Evolutionary conservation across 2,329 filamentous ascomycete species (phyloP).

Genomic region (Verticillium zaregamsianum): DNA sequence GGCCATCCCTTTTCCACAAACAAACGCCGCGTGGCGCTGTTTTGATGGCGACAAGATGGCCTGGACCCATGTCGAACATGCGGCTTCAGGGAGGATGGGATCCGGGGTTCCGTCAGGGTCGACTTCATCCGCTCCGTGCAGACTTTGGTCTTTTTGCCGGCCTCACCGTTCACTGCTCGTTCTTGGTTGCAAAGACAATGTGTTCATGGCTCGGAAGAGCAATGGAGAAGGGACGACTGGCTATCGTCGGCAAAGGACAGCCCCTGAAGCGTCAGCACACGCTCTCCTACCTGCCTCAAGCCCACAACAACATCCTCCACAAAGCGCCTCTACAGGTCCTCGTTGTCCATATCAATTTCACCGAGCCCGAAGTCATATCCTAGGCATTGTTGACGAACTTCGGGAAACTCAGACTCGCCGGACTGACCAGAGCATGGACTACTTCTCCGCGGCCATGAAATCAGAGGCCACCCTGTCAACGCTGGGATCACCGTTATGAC

Average conservation of each 20-base stretch:
- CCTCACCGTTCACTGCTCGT: background rate
- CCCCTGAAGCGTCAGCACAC: background rate
- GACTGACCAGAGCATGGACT: constrained; percentile 1
- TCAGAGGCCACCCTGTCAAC: background rate
- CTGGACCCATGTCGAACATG: background rate
- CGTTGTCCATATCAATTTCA: constrained; percentile 7
- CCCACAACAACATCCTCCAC: background rate
- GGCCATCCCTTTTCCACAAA: background rate
- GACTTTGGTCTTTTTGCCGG: background rate
- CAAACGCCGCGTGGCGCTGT: background rate
- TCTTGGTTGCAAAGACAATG: no score
- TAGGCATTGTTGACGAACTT: constrained; percentile 7
- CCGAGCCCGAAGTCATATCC: constrained; percentile 10
- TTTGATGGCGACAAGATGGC: background rate
- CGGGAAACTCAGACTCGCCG: constrained; percentile 4
- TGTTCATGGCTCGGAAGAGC: background rate
- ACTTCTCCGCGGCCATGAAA: constrained; percentile 5
- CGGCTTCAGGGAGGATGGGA: background rate
- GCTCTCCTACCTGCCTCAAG: background rate
- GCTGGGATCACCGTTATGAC: background rate
- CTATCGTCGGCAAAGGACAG: background rate
- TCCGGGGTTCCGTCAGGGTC: background rate
- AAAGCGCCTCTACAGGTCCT: constrained; percentile 1
- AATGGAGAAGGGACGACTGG: background rate
- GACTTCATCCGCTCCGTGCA: background rate